Conservation (phyloP, 2,329 filamentous ascomycete species). For the Periconia macrospinosa region DNA sequence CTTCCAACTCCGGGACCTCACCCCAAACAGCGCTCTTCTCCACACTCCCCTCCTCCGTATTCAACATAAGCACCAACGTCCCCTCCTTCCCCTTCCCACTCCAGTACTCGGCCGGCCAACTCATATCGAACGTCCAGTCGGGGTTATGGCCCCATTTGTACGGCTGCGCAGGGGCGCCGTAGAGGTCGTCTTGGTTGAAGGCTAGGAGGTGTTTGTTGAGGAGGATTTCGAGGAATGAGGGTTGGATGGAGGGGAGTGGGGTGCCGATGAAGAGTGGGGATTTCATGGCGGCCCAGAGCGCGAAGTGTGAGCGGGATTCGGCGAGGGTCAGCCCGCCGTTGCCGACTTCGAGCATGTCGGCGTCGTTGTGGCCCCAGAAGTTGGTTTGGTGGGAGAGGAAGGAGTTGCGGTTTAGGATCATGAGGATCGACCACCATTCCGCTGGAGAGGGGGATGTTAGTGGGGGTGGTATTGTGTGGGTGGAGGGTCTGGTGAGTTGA, state of each 20-base stretch:
- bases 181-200: slow-evolving; percentile 50
- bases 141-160: slow-evolving; percentile 54
- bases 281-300: slow-evolving; percentile 47
- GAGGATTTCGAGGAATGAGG: slow-evolving; percentile 44
- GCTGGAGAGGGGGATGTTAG: not conserved
- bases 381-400: slow-evolving; percentile 20
- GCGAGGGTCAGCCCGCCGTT: slow-evolving; percentile 33
- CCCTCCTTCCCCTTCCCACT: slow-evolving; percentile 21
- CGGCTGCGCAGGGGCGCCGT: slow-evolving; percentile 42
- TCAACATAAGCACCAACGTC: slow-evolving; percentile 28
- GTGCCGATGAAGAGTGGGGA: slow-evolving; percentile 49
- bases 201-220: slow-evolving; percentile 45
- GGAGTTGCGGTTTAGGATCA: slow-evolving; percentile 23
- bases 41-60: slow-evolving; percentile 15
- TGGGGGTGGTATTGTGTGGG: not conserved
- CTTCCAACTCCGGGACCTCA: slow-evolving; percentile 23
- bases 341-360: slow-evolving; percentile 42
- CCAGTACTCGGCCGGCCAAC: slow-evolving; percentile 32
- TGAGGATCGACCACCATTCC: slow-evolving; percentile 22
- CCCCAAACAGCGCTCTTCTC: slow-evolving; percentile 17
- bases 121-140: slow-evolving; percentile 53
- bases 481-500: not conserved
- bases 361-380: slow-evolving; percentile 27
- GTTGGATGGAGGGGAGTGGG: slow-evolving; percentile 38
- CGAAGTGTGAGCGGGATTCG: slow-evolving; percentile 42